Evolutionary conservation across 306 rosid species (phyloP).

Genomic region (Cucurbita ficifolia): DNA sequence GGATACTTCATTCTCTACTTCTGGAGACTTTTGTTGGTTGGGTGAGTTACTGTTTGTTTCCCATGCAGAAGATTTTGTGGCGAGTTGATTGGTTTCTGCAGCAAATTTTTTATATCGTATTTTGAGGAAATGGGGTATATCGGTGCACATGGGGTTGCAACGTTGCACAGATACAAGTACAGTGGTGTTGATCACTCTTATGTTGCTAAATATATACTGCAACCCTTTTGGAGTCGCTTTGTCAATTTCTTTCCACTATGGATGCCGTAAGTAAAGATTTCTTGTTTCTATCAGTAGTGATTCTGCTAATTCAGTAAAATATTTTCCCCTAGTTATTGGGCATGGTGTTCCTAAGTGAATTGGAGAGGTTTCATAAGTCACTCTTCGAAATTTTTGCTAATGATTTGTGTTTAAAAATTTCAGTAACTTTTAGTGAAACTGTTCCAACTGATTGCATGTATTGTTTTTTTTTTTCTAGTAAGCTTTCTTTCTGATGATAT

Average conservation of each 20-base stretch:
- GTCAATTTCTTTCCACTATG: constrained; percentile 76
- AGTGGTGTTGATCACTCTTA: constrained; percentile 92
- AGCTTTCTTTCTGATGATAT: background rate
- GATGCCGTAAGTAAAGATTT: constrained; percentile 75
- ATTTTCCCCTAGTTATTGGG: background rate
- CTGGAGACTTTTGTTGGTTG: background rate
- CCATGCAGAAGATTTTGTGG: background rate
- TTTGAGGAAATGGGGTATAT: constrained; percentile 59
- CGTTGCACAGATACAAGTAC: constrained; percentile 73
- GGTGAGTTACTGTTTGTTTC: background rate
- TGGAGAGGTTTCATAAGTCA: background rate
- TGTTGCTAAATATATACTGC: constrained; percentile 78
- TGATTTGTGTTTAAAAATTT: background rate
- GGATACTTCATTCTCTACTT: background rate
- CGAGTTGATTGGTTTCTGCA: constrained; percentile 10
- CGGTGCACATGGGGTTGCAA: constrained; percentile 70
- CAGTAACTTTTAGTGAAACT: background rate
- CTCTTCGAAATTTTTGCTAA: background rate
- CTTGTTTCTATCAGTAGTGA: background rate
- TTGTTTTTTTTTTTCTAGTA: background rate
- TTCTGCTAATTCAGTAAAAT: background rate
- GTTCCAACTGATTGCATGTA: background rate
- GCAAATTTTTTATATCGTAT: background rate
- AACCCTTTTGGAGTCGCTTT: constrained; percentile 79
- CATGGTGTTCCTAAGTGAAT: background rate